A percentile compares a stretch with the other conserved stretches of the same genome.
Conservation (phyloP, 331 rosid species). For the Phaseolus coccineus region DNA sequence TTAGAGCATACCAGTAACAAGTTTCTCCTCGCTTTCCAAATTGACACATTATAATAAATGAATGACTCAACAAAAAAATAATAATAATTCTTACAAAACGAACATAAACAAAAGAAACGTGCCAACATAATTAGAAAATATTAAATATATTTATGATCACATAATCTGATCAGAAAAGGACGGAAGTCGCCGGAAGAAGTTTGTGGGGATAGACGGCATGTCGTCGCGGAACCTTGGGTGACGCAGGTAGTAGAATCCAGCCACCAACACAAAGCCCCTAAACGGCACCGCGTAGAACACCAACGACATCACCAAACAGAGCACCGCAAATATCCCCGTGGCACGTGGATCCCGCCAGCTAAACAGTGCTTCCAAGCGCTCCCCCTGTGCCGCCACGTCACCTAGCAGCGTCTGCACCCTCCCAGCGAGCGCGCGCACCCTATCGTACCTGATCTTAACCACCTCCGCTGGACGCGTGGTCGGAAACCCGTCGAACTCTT, state of each 20-base stretch:
- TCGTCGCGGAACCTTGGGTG: conserved; percentile 86
- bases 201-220: conserved; percentile 78
- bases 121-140: too few species aligned
- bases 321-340: conserved; percentile 76
- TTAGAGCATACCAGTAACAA: too few species aligned
- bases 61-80: too few species aligned
- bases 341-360: conserved; percentile 90
- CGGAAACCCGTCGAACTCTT: conserved; percentile 86
- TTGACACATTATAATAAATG: too few species aligned
- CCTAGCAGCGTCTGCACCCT: conserved; percentile 77
- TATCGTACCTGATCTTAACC: conserved; percentile 69
- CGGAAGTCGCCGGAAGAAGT: conserved; percentile 81
- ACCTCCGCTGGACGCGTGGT: conserved; percentile 55
- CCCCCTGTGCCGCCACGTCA: conserved; percentile 94
- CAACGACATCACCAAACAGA: conserved; percentile 72
- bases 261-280: conserved; percentile 58
- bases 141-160: conserved; percentile 37
- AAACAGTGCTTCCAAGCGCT: conserved; percentile 79
- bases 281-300: conserved; percentile 76
- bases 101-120: too few species aligned
- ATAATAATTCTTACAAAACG: too few species aligned
- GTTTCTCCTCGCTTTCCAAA: too few species aligned
- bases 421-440: conserved; percentile 77
- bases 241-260: conserved; percentile 71
- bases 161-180: conserved; percentile 80